Base-by-base conservation (phyloP, 2,329 filamentous ascomycete species). In the Venturia asperata region DNA sequence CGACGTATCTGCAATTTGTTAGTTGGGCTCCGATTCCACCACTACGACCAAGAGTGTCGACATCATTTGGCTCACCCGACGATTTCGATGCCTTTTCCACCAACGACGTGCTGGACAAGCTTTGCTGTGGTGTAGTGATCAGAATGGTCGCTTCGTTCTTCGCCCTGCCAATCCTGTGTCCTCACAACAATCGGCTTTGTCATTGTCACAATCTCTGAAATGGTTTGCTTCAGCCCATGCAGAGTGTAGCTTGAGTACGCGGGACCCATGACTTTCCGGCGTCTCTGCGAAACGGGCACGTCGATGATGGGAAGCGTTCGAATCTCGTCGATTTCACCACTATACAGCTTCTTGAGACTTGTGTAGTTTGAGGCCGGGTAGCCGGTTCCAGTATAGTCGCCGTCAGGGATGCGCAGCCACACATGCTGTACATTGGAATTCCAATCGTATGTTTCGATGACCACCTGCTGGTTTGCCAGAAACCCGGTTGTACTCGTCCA, bases 81-180 rank as follows among this genome's bases (percentile, higher is more conserved):
- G 21, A 62, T 47, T 9, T 47, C 39, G 71, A 49, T 69, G 68
- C 41, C 70, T 73, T n/a, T 34, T 13, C 37, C n/a, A 10, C 19
- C 37, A 7, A 47, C 37, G 5, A 70, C 69, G 17, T 72, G 70
- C n/a, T 68, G 65, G 6, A 72, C 72, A 6, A 74, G 60, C 47
- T 69, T 68, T 1, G 72, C 72, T 49, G 71, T 70, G 9, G 70
- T 66, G 11, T 69, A 64, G 24, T 74, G 71, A 41, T 74, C 71
- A 41, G 64, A 66, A n/a, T 58, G 55, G 58, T 62, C 66, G 5
- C 70, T 60, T 1, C 67, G 61, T 2, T 67, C 64, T 1, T 68
- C 62, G 5, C 69, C 69, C 63, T 69, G 68, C 65, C 69, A 66
- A 62, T 73, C 70, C 21, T 73, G 66, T 9, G 71, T 67, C 11